Base-by-base conservation (phyloP, 1,284 basidiomycete species). In the Gomphus bonarii region DNA sequence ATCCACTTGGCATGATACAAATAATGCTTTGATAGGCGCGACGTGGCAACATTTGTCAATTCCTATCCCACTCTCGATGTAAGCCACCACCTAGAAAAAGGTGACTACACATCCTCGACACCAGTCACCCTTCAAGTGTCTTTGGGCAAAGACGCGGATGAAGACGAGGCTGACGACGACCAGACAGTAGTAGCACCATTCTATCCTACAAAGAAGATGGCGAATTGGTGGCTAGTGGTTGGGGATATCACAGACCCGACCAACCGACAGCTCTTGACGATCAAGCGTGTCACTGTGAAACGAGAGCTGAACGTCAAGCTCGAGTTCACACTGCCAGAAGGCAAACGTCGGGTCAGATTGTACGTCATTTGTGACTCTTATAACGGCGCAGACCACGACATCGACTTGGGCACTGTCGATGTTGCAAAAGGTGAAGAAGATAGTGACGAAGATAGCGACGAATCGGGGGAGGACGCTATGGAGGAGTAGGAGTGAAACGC, bases 171-270 rank as follows among this genome's bases (percentile, higher is more conserved):
- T 3, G 77, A 78, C 52, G 77, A 79, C 59, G 85, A 89, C 62
- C 87, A 92, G 68, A 77, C 76, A 7, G 95, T 95, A 18, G 79
- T 97, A 25, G 93, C 93, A 0, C 91, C 94, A 0, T 93, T 88
- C 74, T 99, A 91, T 75, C 95, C 95, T 0, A 74, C 73, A 57
- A 85, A 85, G 69, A 98, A 98, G 77, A 82, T 95, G 70, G 84
- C 90, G 57, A 93, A 94, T 66, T 99, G 95, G 94, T 99, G 95
- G 95, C 76, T 98, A 31, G 93, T 98, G 40, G 80, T 98, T 5
- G 94, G 94, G 31, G 91, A 97, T 62, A 55, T 59, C 16, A 59
- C 59, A 67, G 50, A 58, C 35, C 82, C 72, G 58, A 77, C 69
- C 66, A 85, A 74, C 63, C 80, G 79, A 60, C 85, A 89, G 63